phyloP scores from a whole-genome alignment of 441 rosid species.

The Pelargonium citronellum region DNA sequence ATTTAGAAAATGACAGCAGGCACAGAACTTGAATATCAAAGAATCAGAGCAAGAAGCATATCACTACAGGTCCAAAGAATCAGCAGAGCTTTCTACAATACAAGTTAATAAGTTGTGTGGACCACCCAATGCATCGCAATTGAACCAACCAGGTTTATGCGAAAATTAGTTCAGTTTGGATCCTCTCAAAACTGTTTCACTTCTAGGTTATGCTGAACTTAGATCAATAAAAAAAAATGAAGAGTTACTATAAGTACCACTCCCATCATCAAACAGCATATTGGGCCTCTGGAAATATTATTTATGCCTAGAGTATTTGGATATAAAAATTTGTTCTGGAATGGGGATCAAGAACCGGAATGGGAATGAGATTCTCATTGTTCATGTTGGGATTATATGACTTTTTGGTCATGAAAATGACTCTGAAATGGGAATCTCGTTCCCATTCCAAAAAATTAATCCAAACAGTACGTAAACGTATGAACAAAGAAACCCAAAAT shows the following conservation, averaged over 20 bases:
- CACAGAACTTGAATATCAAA: slow-evolving; percentile 15
- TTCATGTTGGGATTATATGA: too few relatives aligned
- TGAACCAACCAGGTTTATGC: neutral
- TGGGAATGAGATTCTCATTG: too few relatives aligned
- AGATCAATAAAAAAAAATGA: neutral
- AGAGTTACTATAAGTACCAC: neutral
- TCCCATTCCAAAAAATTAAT: too few relatives aligned
- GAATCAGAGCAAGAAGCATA: neutral
- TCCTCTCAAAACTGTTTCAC: neutral
- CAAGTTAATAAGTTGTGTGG: neutral
- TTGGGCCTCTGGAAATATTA: too few relatives aligned
- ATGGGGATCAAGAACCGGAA: too few relatives aligned
- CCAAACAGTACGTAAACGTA: too few relatives aligned
- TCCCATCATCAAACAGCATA: too few relatives aligned
- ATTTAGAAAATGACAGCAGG: neutral
- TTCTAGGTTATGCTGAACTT: neutral
- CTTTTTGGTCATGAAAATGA: too few relatives aligned
- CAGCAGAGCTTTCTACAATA: neutral
- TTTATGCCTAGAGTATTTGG: too few relatives aligned
- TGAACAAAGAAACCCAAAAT: too few relatives aligned
- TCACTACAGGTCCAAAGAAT: neutral
- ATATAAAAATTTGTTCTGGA: too few relatives aligned
- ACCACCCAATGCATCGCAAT: neutral
- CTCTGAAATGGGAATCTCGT: too few relatives aligned
- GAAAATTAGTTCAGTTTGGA: neutral